Evolutionary conservation across 139 green algal species (phyloP).

Genomic region (Micractinium sp.): DNA sequence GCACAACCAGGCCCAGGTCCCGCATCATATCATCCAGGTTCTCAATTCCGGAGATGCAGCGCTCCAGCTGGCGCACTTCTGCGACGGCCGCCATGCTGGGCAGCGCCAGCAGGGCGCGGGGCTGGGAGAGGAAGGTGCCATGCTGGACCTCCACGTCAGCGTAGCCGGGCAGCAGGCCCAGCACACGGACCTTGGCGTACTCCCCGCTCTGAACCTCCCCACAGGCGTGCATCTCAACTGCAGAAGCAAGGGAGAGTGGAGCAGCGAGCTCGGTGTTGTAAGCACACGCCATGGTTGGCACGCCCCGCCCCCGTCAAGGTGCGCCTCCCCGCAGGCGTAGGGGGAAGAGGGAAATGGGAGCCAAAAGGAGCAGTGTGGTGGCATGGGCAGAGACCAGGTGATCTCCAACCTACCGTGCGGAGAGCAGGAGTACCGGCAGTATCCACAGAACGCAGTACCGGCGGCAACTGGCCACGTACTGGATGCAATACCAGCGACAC

Average conservation of each 20-base stretch:
- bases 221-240: not conserved
- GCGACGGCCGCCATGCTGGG: conserved; percentile 31
- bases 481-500: too few relatives aligned
- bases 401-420: too few relatives aligned
- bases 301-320: too few relatives aligned
- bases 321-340: too few relatives aligned
- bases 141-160: conserved; percentile 34
- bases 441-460: too few relatives aligned
- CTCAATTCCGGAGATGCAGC: not conserved
- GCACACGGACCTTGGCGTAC: conserved; percentile 1
- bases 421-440: too few relatives aligned
- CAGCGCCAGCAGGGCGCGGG: conserved; percentile 40
- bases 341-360: not conserved
- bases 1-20: conserved; percentile 49
- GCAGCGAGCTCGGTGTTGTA: not conserved
- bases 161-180: conserved; percentile 32
- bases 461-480: too few relatives aligned
- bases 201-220: not conserved
- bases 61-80: conserved; percentile 46
- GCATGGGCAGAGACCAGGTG: too few relatives aligned
- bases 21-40: conserved; percentile 40
- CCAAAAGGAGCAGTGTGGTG: not conserved
- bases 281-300: too few relatives aligned
- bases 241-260: too few relatives aligned
- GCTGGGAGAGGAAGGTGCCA: not conserved